Evolutionary conservation across 208 protist genomes (phyloP), one percentile per base, ranked within the genome.

Genomic region (Crithidia fasciculata): DNA sequence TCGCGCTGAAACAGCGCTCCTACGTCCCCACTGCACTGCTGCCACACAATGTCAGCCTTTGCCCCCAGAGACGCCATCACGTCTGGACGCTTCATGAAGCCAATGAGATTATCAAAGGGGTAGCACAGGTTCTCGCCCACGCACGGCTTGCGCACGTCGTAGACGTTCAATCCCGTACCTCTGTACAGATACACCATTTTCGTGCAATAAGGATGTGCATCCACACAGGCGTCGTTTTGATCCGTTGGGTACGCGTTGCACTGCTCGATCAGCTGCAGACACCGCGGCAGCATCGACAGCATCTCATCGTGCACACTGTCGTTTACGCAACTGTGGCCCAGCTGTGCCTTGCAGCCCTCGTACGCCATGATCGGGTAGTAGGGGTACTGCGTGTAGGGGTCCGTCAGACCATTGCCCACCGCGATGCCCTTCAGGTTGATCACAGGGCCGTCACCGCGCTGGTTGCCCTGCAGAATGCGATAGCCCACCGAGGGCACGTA

Each of bases 401-500:
- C 89, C 18, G 91, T 96, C 56, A 95, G 81, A 9, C 92, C 94
- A 78, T 98, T 98, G 64, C 94, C 94, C 39, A 97, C 80, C 10
- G 77, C 83, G n/a, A 97, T 58, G 52, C 91, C 93, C 55, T 74
- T 72, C 60, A 94, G 81, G 58, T 83, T 81, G 61, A 95, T 83
- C n/a, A 49, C 12, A 12, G 62, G 62, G 56, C 66, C 62, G n/a
- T 68, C 45, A 47, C 62, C 62, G 19, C 62, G 62, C 62, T 68
- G 62, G 37, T 58, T 57, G 62, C 62, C 45, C 44, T 37, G 18
- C n/a, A 68, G 80, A 18, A 95, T 76, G 15, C 76, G 72, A 58
- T 87, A 66, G 3, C 78, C 82, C 3, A 89, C 67, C 0, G 88
- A 66, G 2, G 90, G 89, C 18, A 86, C 89, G 76, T 93, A 96